phyloP scores from a whole-genome alignment of 2,329 filamentous ascomycete species.

The Aspergillus tubingensis region DNA sequence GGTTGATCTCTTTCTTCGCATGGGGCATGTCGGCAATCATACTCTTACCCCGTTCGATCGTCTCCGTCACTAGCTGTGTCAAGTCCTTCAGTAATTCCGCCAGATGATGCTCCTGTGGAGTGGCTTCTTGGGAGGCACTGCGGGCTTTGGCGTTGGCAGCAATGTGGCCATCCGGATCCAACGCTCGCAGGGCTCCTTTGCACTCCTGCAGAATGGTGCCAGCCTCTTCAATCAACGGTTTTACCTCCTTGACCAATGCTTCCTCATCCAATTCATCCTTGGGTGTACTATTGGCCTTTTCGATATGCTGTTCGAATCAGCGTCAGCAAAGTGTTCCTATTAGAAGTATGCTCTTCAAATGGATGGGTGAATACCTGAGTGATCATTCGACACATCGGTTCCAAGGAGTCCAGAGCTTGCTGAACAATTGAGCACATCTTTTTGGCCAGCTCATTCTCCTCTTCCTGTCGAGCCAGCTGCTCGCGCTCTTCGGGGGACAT shows the following conservation, averaged over 20 bases:
- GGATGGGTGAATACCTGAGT: constrained; percentile 61
- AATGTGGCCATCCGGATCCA: constrained; percentile 87
- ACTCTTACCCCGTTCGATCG: constrained; percentile 84
- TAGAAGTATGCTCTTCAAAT: not conserved
- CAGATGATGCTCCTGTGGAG: constrained; percentile 79
- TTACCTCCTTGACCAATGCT: constrained; percentile 79
- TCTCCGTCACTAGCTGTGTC: constrained; percentile 75
- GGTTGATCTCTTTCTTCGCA: constrained; percentile 91
- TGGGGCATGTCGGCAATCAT: constrained; percentile 89
- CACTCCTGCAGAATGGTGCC: constrained; percentile 81
- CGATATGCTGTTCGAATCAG: constrained; percentile 62
- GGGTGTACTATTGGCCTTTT: constrained; percentile 74
- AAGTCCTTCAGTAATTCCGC: constrained; percentile 83
- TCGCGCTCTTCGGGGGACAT: constrained; percentile 42
- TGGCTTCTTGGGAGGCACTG: constrained; percentile 70
- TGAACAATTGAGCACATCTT: constrained; percentile 73
- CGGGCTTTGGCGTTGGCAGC: constrained; percentile 81
- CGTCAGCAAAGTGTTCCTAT: constrained; percentile 9
- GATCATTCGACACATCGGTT: constrained; percentile 84
- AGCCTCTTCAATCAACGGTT: constrained; percentile 84
- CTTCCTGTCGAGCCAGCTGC: constrained; percentile 57
- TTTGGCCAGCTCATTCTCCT: constrained; percentile 74
- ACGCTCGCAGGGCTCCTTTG: constrained; percentile 80
- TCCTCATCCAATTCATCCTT: constrained; percentile 90
- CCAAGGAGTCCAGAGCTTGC: constrained; percentile 78